phyloP scores from a whole-genome alignment of 140 eudicot species.

The Ambrosia hybrid region DNA sequence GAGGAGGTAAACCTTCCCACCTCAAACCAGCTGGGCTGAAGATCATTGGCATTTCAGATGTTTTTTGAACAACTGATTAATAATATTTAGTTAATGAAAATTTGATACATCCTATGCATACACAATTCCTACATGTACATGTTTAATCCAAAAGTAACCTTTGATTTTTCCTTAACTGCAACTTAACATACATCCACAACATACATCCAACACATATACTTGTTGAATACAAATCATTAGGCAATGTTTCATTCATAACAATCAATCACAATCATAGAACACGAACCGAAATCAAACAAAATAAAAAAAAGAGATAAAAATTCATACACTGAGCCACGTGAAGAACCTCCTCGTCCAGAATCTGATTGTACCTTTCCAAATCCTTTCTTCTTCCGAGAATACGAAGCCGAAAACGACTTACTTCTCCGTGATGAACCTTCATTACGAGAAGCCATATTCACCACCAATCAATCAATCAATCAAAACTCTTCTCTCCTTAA shows the following conservation, averaged over 20 bases:
- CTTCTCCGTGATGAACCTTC: slow-evolving; percentile 59
- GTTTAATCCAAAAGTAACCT: not conserved
- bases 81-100: too few species aligned
- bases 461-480: slow-evolving; percentile 11
- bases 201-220: slow-evolving; percentile 13
- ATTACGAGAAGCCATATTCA: slow-evolving; percentile 54
- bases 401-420: slow-evolving; percentile 42
- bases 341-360: slow-evolving; percentile 38
- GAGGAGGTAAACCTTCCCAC: too few species aligned
- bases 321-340: slow-evolving; percentile 46
- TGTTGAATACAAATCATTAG: slow-evolving; percentile 1
- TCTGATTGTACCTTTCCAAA: slow-evolving; percentile 41
- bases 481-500: slow-evolving; percentile 8
- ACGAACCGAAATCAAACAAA: not conserved
- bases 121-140: too few species aligned
- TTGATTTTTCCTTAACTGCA: not conserved
- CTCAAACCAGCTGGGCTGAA: too few species aligned
- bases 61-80: too few species aligned
- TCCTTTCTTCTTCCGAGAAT: slow-evolving; percentile 41
- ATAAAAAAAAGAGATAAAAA: not conserved
- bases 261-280: not conserved
- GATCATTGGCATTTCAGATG: too few species aligned
- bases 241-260: not conserved
- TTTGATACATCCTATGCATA: too few species aligned
- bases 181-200: slow-evolving; percentile 6